Evolutionary conservation across 805 yeast genomes (phyloP).

Genomic region (Komagataella kurtzmanii): DNA sequence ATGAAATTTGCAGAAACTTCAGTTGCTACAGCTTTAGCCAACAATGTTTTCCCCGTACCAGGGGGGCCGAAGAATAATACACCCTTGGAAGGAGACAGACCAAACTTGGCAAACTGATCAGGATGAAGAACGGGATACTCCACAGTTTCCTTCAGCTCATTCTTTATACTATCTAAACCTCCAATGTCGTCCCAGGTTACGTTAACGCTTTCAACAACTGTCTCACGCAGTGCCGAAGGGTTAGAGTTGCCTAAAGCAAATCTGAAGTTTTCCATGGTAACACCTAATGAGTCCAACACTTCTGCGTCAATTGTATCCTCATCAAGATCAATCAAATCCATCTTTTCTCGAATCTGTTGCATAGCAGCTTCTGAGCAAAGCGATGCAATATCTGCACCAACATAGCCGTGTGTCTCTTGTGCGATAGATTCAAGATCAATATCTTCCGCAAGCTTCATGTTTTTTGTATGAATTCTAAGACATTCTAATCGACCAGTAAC

Average conservation of each 20-base stretch:
- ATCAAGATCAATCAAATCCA: constrained; percentile 93
- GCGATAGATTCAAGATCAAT: constrained; percentile 95
- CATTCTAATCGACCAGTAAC: constrained; percentile 97
- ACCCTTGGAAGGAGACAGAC: constrained; percentile 96
- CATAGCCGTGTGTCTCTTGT: constrained; percentile 97
- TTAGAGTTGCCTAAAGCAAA: constrained; percentile 96
- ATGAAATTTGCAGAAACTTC: constrained; percentile 98
- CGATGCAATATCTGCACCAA: constrained; percentile 97
- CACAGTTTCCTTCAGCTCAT: constrained; percentile 95
- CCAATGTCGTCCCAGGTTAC: constrained; percentile 99
- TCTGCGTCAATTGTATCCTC: constrained; percentile 97
- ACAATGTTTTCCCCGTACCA: constrained; percentile 98
- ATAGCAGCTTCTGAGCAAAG: constrained; percentile 99
- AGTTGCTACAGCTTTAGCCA: constrained; percentile 98
- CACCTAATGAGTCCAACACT: constrained; percentile 90
- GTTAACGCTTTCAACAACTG: constrained; percentile 96
- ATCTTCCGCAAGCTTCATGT: constrained; percentile 92
- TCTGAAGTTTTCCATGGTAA: constrained; percentile 97
- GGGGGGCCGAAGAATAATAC: constrained; percentile 99
- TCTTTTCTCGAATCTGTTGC: constrained; percentile 99
- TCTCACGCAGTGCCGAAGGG: constrained; percentile 98
- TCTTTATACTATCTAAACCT: constrained; percentile 92
- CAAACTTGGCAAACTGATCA: constrained; percentile 96
- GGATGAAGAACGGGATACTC: constrained; percentile 99
- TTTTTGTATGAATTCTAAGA: constrained; percentile 93